Percentiles rank a stretch among this genome's conserved stretches.
Conservation (phyloP, 441 rosid genomes). For the Populus hybrid region DNA sequence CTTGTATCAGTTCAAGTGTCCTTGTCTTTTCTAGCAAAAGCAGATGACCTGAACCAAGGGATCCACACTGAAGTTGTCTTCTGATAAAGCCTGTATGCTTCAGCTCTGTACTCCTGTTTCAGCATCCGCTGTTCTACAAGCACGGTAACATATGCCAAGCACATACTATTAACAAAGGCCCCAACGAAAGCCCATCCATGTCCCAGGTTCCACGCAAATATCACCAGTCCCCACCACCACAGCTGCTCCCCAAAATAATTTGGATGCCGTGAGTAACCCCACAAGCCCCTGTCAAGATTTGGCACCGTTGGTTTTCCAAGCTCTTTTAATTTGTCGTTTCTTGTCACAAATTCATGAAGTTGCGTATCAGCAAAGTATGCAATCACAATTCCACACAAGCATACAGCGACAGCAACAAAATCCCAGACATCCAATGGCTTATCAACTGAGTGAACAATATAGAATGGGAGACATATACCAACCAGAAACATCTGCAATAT, state of each 20-base stretch:
- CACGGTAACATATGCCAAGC: conserved; percentile 74
- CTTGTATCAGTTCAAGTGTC: conserved; percentile 16
- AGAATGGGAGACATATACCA: conserved; percentile 78
- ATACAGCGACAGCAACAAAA: conserved; percentile 51
- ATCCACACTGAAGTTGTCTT: conserved; percentile 87
- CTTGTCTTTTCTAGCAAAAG: conserved; percentile 47
- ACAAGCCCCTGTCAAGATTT: conserved; percentile 70
- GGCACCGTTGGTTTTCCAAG: conserved; percentile 63
- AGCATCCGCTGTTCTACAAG: conserved; percentile 84
- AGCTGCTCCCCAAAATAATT: conserved; percentile 94
- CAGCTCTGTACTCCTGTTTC: conserved; percentile 72
- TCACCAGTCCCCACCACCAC: conserved; percentile 97
- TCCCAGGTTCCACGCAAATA: conserved; percentile 86
- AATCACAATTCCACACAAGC: conserved; percentile 57
- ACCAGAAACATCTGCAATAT: conserved; percentile 68
- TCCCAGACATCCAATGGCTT: conserved; percentile 65
- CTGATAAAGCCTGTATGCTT: conserved; percentile 80
- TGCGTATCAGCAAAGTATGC: conserved; percentile 88
- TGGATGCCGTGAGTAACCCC: conserved; percentile 86
- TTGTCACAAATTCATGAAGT: conserved; percentile 66
- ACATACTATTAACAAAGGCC: conserved; percentile 58
- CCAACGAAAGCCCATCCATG: conserved; percentile 79
- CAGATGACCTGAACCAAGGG: conserved; percentile 85
- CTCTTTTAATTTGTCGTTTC: conserved; percentile 64
- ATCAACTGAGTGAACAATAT: conserved; percentile 59